These are phyloP conservation scores for Cinchona pubescens DNA, from an alignment of 257 asterid species.

Conservation along the genomic window DNA sequence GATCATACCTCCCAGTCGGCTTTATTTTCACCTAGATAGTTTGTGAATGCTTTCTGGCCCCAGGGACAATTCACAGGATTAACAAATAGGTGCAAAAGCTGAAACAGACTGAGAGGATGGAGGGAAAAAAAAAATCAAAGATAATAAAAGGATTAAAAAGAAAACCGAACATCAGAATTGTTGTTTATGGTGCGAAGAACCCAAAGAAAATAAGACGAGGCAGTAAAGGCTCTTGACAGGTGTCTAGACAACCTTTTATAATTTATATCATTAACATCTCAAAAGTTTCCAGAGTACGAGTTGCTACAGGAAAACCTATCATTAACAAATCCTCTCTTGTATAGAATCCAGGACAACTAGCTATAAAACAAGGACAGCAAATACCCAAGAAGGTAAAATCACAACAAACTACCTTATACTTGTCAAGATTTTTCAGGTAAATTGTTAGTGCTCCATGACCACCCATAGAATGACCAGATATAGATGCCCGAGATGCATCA, in stretches of 20 bases:
- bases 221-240: not conserved
- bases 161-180: not conserved
- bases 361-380: not conserved
- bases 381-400: not conserved
- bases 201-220: not conserved
- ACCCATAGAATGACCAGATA: conserved; percentile 97
- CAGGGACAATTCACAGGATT: conserved; percentile 89
- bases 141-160: not conserved
- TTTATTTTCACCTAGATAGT: conserved; percentile 81
- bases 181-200: not conserved
- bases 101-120: conserved; percentile 68
- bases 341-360: not conserved
- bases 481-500: conserved; percentile 80
- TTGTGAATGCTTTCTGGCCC: conserved; percentile 95
- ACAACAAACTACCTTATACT: conserved; percentile 62
- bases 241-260: not conserved
- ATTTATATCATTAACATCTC: not conserved
- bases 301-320: not conserved
- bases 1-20: conserved; percentile 87
- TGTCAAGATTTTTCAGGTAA: conserved; percentile 83
- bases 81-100: conserved; percentile 78
- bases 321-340: not conserved
- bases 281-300: not conserved
- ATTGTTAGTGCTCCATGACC: conserved; percentile 97
- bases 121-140: not conserved